Evolutionary conservation across 2,329 filamentous ascomycete species (phyloP), one percentile per base, ranked within the genome.

Genomic region (Calonectria hawksworthii): DNA sequence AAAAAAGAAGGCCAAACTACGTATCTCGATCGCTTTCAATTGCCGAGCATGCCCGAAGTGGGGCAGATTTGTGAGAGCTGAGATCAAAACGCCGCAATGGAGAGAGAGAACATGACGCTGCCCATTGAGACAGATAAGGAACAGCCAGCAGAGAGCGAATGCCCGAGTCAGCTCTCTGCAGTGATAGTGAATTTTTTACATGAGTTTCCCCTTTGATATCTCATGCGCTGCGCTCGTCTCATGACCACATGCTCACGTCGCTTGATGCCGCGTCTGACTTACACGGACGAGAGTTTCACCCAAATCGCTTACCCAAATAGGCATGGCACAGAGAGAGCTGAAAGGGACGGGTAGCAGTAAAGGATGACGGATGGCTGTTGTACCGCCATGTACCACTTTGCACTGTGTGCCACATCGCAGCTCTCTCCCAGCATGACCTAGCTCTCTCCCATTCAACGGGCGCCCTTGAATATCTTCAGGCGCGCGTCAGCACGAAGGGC

Each of bases 381-480:
- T 63, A 63, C 56, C 23, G 23, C 36, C 34, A 63, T 41, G 56
- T 63, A 63, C 56, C 16, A 30, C 32, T 28, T 8, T 21, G 52
- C 36, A 71, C 68, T 66, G 68, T 71, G 68, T 56, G 68, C 59
- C 11, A 50, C 44, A 30, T 34, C 30, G 41, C 50, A 21, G 26
- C 30, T n/a, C 23, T 41, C 26, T 23, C 32, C 23, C 36, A 41
- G 23, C 61, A 47, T 23, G n/a, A 18, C 21, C 59, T 56, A 51
- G 28, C 47, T 28, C n/a, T n/a, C n/a, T n/a, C n/a, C 28, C 50
- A 41, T 30, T 28, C 26, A 68, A 68, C 52, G 21, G 47, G 32
- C 34, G 41, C 54, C 28, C 21, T 44, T 23, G 28, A 36, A 71
- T 71, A 66, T 66, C 68, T 71, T 66, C 68, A 71, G 30, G 32